Percentiles rank a stretch among this genome's conserved stretches.
phyloP scores from a whole-genome alignment of 768 basidiomycete species.

The Postia placenta region DNA sequence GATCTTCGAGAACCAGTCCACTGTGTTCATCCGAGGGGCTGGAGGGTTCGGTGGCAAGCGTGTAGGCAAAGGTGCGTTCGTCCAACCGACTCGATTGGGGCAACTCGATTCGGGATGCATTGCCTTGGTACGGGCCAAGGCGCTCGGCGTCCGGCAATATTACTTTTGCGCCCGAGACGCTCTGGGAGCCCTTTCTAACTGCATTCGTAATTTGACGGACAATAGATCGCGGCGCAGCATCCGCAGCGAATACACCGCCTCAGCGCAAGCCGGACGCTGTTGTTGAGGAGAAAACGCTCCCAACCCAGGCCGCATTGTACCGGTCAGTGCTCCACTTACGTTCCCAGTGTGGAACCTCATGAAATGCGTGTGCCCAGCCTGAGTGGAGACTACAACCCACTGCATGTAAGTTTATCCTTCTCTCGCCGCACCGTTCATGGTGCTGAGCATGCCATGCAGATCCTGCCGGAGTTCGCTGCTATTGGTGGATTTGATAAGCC shows the following conservation, averaged over 20 bases:
- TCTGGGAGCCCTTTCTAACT: background rate
- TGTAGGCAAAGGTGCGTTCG: constrained; percentile 60
- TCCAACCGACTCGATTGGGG: too few species aligned
- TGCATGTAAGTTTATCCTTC: constrained; percentile 54
- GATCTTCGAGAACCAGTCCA: constrained; percentile 90
- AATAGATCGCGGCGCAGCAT: constrained; percentile 84
- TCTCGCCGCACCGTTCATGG: background rate
- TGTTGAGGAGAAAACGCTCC: constrained; percentile 80
- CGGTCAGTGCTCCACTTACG: constrained; percentile 41
- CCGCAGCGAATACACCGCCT: constrained; percentile 75
- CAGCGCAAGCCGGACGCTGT: constrained; percentile 80
- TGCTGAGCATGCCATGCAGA: constrained; percentile 35
- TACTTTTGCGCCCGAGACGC: background rate
- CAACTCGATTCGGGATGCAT: background rate
- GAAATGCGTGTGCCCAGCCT: constrained; percentile 40
- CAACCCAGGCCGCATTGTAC: constrained; percentile 86
- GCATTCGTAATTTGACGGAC: background rate
- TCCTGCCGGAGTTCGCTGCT: constrained; percentile 88
- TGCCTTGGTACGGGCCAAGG: background rate
- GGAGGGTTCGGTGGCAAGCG: constrained; percentile 97
- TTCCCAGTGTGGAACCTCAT: background rate
- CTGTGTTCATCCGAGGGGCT: constrained; percentile 85
- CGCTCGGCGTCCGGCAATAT: background rate
- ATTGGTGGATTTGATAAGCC: constrained; percentile 94
- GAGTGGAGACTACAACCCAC: constrained; percentile 88